Conservation (phyloP, 2,329 filamentous ascomycete species). For the Colletotrichum sp. region DNA sequence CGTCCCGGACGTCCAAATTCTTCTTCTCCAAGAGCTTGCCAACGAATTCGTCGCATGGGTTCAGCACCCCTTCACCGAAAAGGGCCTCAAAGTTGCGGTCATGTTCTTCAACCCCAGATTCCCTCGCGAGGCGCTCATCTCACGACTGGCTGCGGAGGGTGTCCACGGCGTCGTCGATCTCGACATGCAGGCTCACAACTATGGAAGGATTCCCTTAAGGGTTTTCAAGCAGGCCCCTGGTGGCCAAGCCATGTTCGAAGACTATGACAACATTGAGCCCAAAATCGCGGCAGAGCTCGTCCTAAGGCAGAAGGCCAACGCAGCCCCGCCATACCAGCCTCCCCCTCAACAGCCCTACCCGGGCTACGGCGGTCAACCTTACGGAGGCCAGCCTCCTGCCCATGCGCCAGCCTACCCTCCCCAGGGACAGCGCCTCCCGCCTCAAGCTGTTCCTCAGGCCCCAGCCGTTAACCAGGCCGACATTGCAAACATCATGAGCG, state of each 20-base stretch:
- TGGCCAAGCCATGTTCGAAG: conserved; percentile 79
- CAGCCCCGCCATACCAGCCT: conserved; percentile 27
- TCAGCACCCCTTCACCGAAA: conserved; percentile 74
- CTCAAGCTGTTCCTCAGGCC: conserved; percentile 24
- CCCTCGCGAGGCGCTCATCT: conserved; percentile 72
- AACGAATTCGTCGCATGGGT: conserved; percentile 85
- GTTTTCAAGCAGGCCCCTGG: conserved; percentile 83
- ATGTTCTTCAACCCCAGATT: conserved; percentile 81
- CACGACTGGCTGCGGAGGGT: conserved; percentile 85
- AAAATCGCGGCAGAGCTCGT: conserved; percentile 82
- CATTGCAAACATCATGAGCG: conserved; percentile 68
- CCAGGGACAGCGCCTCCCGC: conserved; percentile 12
- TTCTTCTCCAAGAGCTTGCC: conserved; percentile 79
- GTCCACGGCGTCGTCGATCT: conserved; percentile 86
- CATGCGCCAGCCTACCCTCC: conserved; percentile 18
- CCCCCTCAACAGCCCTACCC: conserved; percentile 15
- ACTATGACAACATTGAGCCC: conserved; percentile 85
- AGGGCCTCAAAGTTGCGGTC: conserved; percentile 76
- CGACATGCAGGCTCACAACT: conserved; percentile 70
- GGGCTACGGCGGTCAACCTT: conserved; percentile 34
- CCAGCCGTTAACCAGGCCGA: conserved; percentile 46
- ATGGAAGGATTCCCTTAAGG: conserved; percentile 79
- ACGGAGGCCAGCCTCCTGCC: conserved; percentile 24
- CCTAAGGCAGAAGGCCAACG: conserved; percentile 65
- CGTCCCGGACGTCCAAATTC: conserved; percentile 88